A percentile compares a stretch with the other conserved stretches of the same genome.
These are phyloP conservation scores for Xylaria intraflava DNA, from an alignment of 495 filamentous ascomycete genomes.

Conservation along the genomic window DNA sequence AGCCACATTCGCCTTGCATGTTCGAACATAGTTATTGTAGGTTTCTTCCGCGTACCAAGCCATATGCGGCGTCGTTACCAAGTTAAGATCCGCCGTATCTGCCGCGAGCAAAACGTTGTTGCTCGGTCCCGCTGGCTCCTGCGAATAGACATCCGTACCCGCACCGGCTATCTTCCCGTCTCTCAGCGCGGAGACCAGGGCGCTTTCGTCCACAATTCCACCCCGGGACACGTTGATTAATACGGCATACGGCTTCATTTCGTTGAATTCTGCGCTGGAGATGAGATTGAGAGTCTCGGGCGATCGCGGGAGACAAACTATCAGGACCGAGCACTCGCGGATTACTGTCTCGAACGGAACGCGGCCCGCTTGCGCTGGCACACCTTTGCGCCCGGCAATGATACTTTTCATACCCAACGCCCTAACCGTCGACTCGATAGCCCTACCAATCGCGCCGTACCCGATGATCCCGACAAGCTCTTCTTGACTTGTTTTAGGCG, in stretches of 20 bases:
- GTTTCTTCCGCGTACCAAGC: conserved; percentile 38
- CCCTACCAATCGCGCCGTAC: conserved; percentile 44
- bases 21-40: conserved; percentile 27
- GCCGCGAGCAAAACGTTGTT: conserved; percentile 17
- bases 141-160: conserved; percentile 48
- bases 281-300: conserved; percentile 43
- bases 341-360: conserved; percentile 43
- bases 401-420: conserved; percentile 49
- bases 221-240: conserved; percentile 53
- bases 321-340: conserved; percentile 39
- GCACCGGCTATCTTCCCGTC: conserved; percentile 43
- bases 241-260: conserved; percentile 43
- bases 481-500: conserved; percentile 32
- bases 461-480: conserved; percentile 49
- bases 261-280: conserved; percentile 37
- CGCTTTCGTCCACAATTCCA: conserved; percentile 51
- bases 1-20: conserved; percentile 23
- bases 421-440: conserved; percentile 23
- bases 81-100: conserved; percentile 27
- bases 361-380: conserved; percentile 27
- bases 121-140: conserved; percentile 41
- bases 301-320: conserved; percentile 41
- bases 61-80: conserved; percentile 36
- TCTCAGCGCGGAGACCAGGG: conserved; percentile 41
- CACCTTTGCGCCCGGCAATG: conserved; percentile 44